phyloP scores from a whole-genome alignment of 2,329 filamentous ascomycete species.

The Teratosphaeria pseudoeucalypti region DNA sequence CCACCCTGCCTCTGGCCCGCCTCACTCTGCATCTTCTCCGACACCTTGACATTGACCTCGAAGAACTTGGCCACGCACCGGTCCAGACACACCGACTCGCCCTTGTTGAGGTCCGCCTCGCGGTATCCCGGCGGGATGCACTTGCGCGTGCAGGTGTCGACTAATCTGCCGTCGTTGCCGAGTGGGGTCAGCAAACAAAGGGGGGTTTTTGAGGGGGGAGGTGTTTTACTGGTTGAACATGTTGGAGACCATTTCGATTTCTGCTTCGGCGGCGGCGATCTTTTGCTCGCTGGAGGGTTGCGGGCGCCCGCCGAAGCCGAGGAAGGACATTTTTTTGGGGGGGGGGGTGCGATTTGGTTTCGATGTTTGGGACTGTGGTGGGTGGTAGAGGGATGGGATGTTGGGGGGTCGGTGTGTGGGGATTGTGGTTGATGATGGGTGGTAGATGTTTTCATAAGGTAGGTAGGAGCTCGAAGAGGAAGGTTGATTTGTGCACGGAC shows the following conservation, averaged over 20 bases:
- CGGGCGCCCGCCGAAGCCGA: conserved; percentile 58
- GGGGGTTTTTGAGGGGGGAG: background rate
- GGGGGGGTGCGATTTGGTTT: too few species aligned
- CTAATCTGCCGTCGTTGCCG: conserved; percentile 39
- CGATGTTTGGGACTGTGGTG: conserved; percentile 23
- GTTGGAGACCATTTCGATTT: conserved; percentile 94
- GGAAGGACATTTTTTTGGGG: conserved; percentile 63
- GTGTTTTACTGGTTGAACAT: conserved; percentile 84
- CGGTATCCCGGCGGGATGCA: conserved; percentile 89
- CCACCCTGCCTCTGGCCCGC: conserved; percentile 55
- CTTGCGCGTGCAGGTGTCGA: conserved; percentile 84
- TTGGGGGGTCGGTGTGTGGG: background rate
- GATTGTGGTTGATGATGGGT: background rate
- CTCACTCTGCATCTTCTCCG: conserved; percentile 89
- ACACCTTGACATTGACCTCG: conserved; percentile 95
- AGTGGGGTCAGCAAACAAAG: conserved; percentile 2
- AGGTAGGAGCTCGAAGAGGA: background rate
- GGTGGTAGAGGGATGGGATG: background rate
- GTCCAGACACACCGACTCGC: conserved; percentile 95
- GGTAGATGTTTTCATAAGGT: background rate
- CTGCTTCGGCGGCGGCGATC: conserved; percentile 89
- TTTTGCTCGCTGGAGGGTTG: conserved; percentile 94
- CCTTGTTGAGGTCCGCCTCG: conserved; percentile 95
- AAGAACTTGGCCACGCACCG: conserved; percentile 98
- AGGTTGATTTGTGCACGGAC: background rate